Evolutionary conservation across 495 filamentous ascomycete genomes (phyloP).

Genomic region (Podospora australis): DNA sequence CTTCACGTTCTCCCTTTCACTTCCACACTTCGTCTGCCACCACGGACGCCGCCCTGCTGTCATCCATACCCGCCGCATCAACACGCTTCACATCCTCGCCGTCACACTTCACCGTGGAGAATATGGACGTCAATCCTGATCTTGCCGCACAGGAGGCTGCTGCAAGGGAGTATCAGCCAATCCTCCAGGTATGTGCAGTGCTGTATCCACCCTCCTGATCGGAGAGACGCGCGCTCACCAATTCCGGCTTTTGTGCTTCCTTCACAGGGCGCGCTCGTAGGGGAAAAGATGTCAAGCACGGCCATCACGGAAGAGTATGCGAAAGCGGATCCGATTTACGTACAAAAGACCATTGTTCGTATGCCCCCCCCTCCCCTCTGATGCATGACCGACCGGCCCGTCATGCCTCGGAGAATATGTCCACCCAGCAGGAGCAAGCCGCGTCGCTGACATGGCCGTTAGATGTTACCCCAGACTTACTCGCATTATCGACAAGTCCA

Average conservation of each 20-base stretch:
- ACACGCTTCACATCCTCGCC: slow-evolving; percentile 11
- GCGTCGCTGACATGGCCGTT: slow-evolving; percentile 5
- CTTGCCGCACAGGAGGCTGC: slow-evolving; percentile 49
- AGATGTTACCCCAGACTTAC: slow-evolving; percentile 80
- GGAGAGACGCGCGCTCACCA: slow-evolving; percentile 7
- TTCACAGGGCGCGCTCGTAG: slow-evolving; percentile 74
- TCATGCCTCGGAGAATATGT: neutral
- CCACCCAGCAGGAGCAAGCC: too few relatives aligned
- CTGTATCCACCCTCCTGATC: neutral
- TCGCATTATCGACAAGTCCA: slow-evolving; percentile 80
- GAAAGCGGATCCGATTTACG: slow-evolving; percentile 77
- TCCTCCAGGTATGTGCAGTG: slow-evolving; percentile 49
- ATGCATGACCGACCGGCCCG: too few relatives aligned
- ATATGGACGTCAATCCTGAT: slow-evolving; percentile 40
- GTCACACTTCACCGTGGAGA: slow-evolving; percentile 15
- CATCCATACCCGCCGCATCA: slow-evolving; percentile 19
- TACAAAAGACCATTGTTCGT: slow-evolving; percentile 74
- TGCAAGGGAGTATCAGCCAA: slow-evolving; percentile 58
- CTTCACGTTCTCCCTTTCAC: slow-evolving; percentile 20
- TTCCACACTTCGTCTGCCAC: slow-evolving; percentile 23
- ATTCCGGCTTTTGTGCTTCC: neutral
- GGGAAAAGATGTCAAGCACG: slow-evolving; percentile 67
- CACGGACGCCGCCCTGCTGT: slow-evolving; percentile 19
- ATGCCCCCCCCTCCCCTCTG: slow-evolving; percentile 5
- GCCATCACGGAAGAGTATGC: slow-evolving; percentile 83